Conservation (phyloP, 371 early-diverging fungal genomes). For the Haplosporangium sp. region DNA sequence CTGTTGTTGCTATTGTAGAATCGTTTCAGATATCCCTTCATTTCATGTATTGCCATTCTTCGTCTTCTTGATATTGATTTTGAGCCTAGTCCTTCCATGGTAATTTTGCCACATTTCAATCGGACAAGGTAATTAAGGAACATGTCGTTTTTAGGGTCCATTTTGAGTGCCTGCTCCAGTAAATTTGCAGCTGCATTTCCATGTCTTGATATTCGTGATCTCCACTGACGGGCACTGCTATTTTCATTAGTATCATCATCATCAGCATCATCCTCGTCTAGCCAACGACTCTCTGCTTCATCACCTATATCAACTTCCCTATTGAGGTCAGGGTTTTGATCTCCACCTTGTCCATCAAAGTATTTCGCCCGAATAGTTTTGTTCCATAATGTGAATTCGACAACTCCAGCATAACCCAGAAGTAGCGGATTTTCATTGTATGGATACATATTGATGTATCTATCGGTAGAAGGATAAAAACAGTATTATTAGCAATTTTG, state of each 20-base stretch:
- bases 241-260: background rate
- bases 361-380: conserved; percentile 10
- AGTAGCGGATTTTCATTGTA: conserved; percentile 31
- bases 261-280: conserved; percentile 6
- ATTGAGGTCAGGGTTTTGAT: background rate
- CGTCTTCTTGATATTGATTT: conserved; percentile 9
- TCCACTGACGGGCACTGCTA: background rate
- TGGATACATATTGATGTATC: conserved; percentile 18
- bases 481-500: no score
- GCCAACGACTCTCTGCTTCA: conserved; percentile 4
- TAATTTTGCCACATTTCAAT: conserved; percentile 27
- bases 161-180: conserved; percentile 30
- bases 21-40: conserved; percentile 14
- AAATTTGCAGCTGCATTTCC: conserved; percentile 9
- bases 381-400: conserved; percentile 37
- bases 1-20: conserved; percentile 24
- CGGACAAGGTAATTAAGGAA: conserved; percentile 31
- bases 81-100: conserved; percentile 13
- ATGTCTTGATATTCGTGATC: conserved; percentile 17
- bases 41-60: conserved; percentile 25
- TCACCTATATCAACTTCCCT: background rate
- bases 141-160: conserved; percentile 30
- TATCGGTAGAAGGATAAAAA: background rate
- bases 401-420: conserved; percentile 37
- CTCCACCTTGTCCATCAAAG: background rate